Evolutionary conservation across 1,284 basidiomycete genomes (phyloP).

Genomic region (Pascua sp.): DNA sequence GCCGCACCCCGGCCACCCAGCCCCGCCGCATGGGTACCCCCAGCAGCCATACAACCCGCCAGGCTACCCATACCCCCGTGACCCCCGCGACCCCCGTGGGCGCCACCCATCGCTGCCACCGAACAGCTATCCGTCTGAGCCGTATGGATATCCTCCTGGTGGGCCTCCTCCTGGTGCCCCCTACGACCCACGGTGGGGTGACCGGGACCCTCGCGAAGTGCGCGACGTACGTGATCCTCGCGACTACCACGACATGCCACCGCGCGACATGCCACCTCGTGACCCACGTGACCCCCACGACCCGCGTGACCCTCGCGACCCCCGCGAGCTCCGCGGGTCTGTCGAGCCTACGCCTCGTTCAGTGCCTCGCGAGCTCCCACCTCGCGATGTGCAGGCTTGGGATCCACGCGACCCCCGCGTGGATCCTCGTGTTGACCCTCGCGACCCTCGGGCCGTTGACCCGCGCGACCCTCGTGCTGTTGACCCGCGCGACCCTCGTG

Average conservation of each 20-base stretch:
- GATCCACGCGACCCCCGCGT: too few species aligned
- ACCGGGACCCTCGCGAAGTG: constrained; percentile 5
- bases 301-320: constrained; percentile 6
- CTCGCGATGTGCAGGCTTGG: too few species aligned
- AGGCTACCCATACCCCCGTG: not conserved
- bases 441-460: constrained; percentile 5
- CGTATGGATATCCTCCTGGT: constrained; percentile 4
- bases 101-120: constrained; percentile 1
- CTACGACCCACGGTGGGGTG: constrained; percentile 15
- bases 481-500: constrained; percentile 2
- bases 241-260: not conserved
- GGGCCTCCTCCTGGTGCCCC: constrained; percentile 2
- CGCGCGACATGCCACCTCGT: not conserved
- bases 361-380: too few species aligned
- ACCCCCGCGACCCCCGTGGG: not conserved
- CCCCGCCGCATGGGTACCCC: not conserved
- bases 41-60: constrained; percentile 1
- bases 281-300: constrained; percentile 5
- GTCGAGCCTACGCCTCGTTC: too few species aligned
- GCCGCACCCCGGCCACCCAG: constrained; percentile 3
- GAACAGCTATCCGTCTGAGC: constrained; percentile 5
- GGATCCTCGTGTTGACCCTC: not conserved
- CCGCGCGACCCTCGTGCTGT: not conserved
- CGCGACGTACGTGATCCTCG: constrained; percentile 1
- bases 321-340: constrained; percentile 2